Evolutionary conservation across 2,329 filamentous ascomycete species (phyloP).

Genomic region (Aaosphaeria pasadenensis): DNA sequence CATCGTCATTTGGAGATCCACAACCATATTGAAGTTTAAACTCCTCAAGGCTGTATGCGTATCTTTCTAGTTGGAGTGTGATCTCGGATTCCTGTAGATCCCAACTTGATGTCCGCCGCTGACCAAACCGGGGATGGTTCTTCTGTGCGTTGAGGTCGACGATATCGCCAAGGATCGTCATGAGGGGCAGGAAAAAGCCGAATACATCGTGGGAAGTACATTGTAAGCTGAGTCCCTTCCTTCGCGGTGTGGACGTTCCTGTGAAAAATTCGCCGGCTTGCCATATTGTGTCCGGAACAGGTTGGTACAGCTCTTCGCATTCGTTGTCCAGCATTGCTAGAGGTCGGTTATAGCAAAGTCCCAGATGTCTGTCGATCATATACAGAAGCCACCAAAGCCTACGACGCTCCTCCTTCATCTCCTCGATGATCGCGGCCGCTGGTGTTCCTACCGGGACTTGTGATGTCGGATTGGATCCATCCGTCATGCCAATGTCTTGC

Average conservation of each 20-base stretch:
- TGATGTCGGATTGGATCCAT: constrained; percentile 23
- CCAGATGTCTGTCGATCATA: constrained; percentile 83
- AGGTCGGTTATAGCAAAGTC: constrained; percentile 86
- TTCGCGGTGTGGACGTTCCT: constrained; percentile 38
- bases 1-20: constrained; percentile 29
- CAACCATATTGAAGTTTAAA: constrained; percentile 53
- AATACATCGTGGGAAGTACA: constrained; percentile 87
- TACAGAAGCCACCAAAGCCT: constrained; percentile 94
- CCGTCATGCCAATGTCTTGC: constrained; percentile 32
- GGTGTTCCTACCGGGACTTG: constrained; percentile 28
- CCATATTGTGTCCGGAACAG: constrained; percentile 81
- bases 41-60: constrained; percentile 73
- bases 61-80: constrained; percentile 72
- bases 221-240: constrained; percentile 70
- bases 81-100: constrained; percentile 78
- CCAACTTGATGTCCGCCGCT: constrained; percentile 71
- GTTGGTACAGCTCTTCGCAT: constrained; percentile 77
- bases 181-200: constrained; percentile 85
- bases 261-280: constrained; percentile 75
- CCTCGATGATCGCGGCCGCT: constrained; percentile 36
- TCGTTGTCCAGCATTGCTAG: constrained; percentile 79
- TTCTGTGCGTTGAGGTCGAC: constrained; percentile 86
- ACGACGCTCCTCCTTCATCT: constrained; percentile 74
- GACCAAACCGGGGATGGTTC: constrained; percentile 82
- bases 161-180: constrained; percentile 91